Base-by-base conservation (phyloP, 495 filamentous ascomycete genomes). In the Hamigera avellanea region DNA sequence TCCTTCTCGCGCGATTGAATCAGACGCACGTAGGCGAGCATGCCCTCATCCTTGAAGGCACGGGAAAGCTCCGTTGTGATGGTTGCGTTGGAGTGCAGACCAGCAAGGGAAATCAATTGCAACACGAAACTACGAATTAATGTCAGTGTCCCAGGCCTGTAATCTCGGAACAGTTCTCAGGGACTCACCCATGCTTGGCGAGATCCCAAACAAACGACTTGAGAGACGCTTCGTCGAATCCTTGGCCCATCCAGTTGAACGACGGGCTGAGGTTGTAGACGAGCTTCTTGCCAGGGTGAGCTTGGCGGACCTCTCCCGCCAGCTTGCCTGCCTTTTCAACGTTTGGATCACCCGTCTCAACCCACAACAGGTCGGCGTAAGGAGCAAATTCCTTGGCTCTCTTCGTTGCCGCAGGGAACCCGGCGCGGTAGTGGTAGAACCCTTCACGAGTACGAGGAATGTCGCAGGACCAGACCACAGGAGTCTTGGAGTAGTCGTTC, bases 201-300 rank as follows among this genome's bases (percentile, higher is more conserved):
- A 98, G 72, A 57, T 96, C 91, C 89, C 89, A 95, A 45, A 96
- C 79, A 51, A 98, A 98, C 6, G 74, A 81, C 59, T 80, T 82
- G 26, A 98, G 68, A 3, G 79, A 72, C 15, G 67, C 75, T 35
- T 83, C 75, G 9, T 76, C 75, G 60, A 96, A 98, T 17, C 91
- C 91, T 57, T 96, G 86, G 17, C 73, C 76, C 75, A 91, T 86
- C 91, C 91, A 98, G 67, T 98, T 96, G 75, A 98, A 98, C 14
- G 83, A 91, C 8, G 91, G 91, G 14, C 73, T 81, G 2, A 98
- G 74, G 65, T 98, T 98, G 67, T 98, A 98, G 6, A 98, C 91
- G 14, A 98, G 67, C 26, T 83, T 79, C 69, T 95, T 98, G 35
- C 76, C 78, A 0, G 86, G 83, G 49, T 66, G 61, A 5, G 49